Base-by-base conservation (phyloP, 2,329 filamentous ascomycete genomes). In the Emergomyces pasteurianus region DNA sequence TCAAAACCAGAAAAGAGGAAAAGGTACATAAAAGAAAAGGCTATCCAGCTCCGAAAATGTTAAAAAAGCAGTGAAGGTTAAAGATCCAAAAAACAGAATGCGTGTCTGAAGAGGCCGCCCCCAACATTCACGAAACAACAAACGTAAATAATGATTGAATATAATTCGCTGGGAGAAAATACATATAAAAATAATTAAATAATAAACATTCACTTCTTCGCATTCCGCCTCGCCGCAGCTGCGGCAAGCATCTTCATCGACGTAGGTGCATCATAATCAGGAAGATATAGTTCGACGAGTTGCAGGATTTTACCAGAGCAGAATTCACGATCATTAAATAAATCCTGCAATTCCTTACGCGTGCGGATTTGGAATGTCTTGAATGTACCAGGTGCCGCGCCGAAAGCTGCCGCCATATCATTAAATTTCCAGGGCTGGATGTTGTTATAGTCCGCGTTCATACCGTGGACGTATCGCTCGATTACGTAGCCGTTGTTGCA, bases 401-500 rank as follows among this genome's bases (percentile, higher is more conserved):
- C 86, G 69, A 92, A 89, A 0, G 84, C 82, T 1, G 78, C 77
- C 1, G 87, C 81, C 0, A 90, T 74, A 31, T 86, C 83, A 70
- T 83, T 84, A 77, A 86, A 88, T 58, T 85, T 78, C 91, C 91
- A 95, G 12, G 78, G 73, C 62, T 83, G 80, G 61, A 95, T 86
- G 70, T 95, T 89, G 70, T 96, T 95, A 78, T 95, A 95, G 31
- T 71, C 72, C 38, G 83, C 88, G 9, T 91, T 79, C 84, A 87
- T 87, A 59, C 90, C 90, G 73, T 95, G 90, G 68, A 95, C 95
- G 72, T 84, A 88, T 36, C 91, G 85, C 76, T 96, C 91, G 71
- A 95, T 94, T 10, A 90, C 94, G 76, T 89, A 95, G 12, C 91
- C 91, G 47, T 92, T 84, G 72, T 95, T 95, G 80, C 88, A 90